phyloP scores from a whole-genome alignment of 176 grass and related monocot species.

The Dactylis glomerata region DNA sequence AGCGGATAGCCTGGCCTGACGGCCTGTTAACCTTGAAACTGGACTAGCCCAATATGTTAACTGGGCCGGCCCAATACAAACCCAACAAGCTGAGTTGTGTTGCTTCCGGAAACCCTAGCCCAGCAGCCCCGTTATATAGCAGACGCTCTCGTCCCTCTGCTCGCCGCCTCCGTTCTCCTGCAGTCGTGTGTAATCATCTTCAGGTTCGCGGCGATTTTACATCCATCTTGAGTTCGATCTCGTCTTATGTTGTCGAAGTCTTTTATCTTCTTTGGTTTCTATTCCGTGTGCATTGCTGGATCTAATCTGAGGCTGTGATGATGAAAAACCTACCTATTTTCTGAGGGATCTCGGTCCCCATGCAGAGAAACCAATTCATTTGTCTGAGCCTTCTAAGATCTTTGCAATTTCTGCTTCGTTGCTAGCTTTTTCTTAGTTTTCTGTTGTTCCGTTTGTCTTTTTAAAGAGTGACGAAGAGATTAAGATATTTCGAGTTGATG shows the following conservation, averaged over 20 bases:
- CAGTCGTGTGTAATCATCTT: background rate
- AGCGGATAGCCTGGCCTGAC: background rate
- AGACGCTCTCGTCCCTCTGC: background rate
- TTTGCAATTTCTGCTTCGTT: background rate
- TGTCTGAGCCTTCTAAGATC: conserved; percentile 51
- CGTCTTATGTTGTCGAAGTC: background rate
- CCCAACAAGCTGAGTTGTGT: background rate
- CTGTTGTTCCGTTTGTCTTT: background rate
- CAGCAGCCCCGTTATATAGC: background rate
- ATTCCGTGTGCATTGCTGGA: background rate
- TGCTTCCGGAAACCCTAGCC: background rate
- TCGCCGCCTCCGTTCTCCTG: background rate
- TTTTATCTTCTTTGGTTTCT: background rate
- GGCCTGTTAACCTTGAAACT: background rate
- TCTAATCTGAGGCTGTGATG: conserved; percentile 45
- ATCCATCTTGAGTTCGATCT: background rate
- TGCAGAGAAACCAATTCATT: conserved; percentile 55
- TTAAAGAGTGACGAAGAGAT: conserved; percentile 37
- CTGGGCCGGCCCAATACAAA: background rate
- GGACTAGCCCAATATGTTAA: background rate
- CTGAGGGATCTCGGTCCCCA: conserved; percentile 32
- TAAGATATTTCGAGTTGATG: conserved; percentile 22
- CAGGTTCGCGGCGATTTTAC: background rate
- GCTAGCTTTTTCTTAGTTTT: background rate
- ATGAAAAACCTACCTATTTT: conserved; percentile 71